Percentiles rank a stretch among this genome's conserved stretches.
Evolutionary conservation across 169 alveolate species (phyloP).

Genomic region (Theileria orientalis): DNA sequence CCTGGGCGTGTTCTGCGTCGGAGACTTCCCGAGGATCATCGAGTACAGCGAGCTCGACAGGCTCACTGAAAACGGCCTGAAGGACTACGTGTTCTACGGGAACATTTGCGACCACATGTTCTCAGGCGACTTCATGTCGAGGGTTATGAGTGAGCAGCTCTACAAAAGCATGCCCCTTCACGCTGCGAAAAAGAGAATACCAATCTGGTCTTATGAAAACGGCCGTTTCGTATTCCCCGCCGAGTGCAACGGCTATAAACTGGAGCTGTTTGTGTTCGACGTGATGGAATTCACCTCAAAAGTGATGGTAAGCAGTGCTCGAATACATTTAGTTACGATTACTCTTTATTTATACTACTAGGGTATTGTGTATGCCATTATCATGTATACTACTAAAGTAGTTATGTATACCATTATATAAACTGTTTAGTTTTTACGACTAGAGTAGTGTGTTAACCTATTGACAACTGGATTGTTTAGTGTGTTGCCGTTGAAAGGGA

Average conservation of each 20-base stretch:
- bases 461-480: neutral
- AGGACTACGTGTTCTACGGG: conserved; percentile 32
- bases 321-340: neutral
- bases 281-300: conserved; percentile 64
- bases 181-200: conserved; percentile 48
- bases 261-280: conserved; percentile 75
- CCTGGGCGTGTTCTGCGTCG: conserved; percentile 52
- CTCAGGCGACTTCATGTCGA: conserved; percentile 54
- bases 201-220: neutral
- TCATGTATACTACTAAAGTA: neutral
- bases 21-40: conserved; percentile 24
- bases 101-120: conserved; percentile 76
- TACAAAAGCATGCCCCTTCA: conserved; percentile 63
- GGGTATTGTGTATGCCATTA: neutral
- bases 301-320: conserved; percentile 13
- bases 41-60: conserved; percentile 59
- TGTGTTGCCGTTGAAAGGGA: conserved; percentile 52
- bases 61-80: neutral
- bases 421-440: neutral
- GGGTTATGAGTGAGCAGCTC: conserved; percentile 53
- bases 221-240: conserved; percentile 4
- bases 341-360: no score
- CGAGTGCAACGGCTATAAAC: conserved; percentile 57
- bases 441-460: neutral
- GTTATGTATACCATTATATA: neutral